Conservation (phyloP, 768 basidiomycete genomes). For the Rubroboletus satanas region DNA sequence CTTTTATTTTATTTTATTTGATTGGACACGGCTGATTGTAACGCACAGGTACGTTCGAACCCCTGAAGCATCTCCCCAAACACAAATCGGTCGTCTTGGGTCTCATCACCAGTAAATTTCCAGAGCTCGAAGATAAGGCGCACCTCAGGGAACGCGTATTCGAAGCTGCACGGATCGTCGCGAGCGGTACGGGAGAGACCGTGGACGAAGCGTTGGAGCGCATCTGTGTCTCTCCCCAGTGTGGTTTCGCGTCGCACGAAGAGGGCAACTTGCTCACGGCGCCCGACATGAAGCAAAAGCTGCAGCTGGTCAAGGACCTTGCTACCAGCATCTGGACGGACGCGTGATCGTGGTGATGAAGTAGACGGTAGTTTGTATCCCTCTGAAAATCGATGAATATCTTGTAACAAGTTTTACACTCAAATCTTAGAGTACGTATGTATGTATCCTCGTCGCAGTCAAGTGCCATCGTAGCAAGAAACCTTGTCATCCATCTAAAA, state of each 20-base stretch:
- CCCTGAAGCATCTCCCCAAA: constrained; percentile 29
- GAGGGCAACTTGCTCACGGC: constrained; percentile 41
- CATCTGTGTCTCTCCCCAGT: constrained; percentile 47
- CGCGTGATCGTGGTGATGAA: constrained; percentile 1
- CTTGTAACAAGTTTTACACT: not conserved
- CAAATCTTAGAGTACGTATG: not conserved
- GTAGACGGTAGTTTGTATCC: not conserved
- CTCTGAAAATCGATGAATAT: not conserved
- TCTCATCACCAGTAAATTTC: constrained; percentile 42
- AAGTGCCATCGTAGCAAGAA: not conserved
- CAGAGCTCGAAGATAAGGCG: constrained; percentile 41
- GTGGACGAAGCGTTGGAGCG: constrained; percentile 37
- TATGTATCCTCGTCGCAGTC: not conserved
- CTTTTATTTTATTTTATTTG: too few species aligned
- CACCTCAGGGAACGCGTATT: constrained; percentile 38
- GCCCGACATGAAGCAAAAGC: constrained; percentile 33
- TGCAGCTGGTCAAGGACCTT: constrained; percentile 32
- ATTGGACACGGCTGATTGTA: not conserved
- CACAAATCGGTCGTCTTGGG: constrained; percentile 42
- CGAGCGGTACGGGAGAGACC: constrained; percentile 36
- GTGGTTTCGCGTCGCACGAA: constrained; percentile 46
- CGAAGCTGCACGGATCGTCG: constrained; percentile 41
- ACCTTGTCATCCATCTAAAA: not conserved
- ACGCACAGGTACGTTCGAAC: constrained; percentile 28
- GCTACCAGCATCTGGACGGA: constrained; percentile 38